Evolutionary conservation across 2,329 filamentous ascomycete species (phyloP), one percentile per base, ranked within the genome.

Genomic region (Alternaria rosae): DNA sequence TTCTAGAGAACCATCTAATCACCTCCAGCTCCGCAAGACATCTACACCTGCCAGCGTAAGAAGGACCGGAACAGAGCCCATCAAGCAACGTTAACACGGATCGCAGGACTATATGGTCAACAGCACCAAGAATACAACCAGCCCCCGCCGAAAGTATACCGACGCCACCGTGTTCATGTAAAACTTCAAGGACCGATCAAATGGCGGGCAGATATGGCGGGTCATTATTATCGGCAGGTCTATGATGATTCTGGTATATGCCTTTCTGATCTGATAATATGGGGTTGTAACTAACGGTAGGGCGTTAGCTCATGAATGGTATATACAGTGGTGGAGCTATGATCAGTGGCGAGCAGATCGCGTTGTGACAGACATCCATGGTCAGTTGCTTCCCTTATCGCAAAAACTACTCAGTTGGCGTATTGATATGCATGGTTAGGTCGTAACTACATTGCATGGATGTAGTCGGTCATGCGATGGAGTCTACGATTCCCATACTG

Each of bases 171-270:
- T 2, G 32, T 38, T 38, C 32, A 8, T 38, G 32, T 38, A 1
- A n/a, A 3, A n/a, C 32, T n/a, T 0, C 32, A n/a, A 6, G 32
- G 15, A n/a, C 1, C 15, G 15, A 4, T n/a, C 15, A 3, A 38
- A 38, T 38, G 32, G 32, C 32, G 15, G 1, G 15, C 15, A 10
- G 32, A 38, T n/a, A n/a, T n/a, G 32, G 32, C 8, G 32, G 32
- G 32, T 7, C 32, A 38, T n/a, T 38, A n/a, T 38, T 38, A 38
- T 1, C 32, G 32, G 32, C 32, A 38, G 32, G 32, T 38, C 10
- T 38, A 10, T n/a, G 32, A 38, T 38, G 32, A 38, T n/a, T n/a
- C 6, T n/a, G 15, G 32, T 38, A 38, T 38, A 15, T n/a, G 32
- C n/a, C 4, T 35, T 35, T 35, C 10, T 15, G 1, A 35, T 35